These are phyloP conservation scores for Brassica incana DNA, from an alignment of 345 rosid species.

Conservation along the genomic window DNA sequence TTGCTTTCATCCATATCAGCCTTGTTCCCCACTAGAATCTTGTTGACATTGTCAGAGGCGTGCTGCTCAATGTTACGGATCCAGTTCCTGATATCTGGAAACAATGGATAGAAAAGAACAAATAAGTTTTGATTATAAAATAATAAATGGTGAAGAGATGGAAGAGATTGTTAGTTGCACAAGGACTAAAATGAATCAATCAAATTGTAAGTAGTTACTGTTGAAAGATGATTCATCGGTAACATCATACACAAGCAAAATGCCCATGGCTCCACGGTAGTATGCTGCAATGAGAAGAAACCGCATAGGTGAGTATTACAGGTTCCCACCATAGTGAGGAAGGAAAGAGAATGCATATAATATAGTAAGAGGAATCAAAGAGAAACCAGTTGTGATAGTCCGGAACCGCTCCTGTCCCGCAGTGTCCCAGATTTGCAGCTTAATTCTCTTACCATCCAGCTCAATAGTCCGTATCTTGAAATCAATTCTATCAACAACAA, in stretches of 20 bases:
- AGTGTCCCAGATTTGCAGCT: slow-evolving; percentile 94
- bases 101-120: neutral
- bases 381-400: slow-evolving; percentile 80
- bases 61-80: slow-evolving; percentile 99
- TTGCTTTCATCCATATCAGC: slow-evolving; percentile 99
- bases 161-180: neutral
- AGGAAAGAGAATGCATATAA: neutral
- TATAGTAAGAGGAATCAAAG: neutral
- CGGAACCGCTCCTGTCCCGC: slow-evolving; percentile 43
- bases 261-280: slow-evolving; percentile 99
- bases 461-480: slow-evolving; percentile 97
- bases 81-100: slow-evolving; percentile 91
- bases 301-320: neutral
- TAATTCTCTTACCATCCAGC: slow-evolving; percentile 92
- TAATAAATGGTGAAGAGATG: neutral
- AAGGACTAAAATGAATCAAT: neutral
- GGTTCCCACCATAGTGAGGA: slow-evolving; percentile 1
- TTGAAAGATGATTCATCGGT: slow-evolving; percentile 94
- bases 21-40: slow-evolving; percentile 95
- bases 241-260: slow-evolving; percentile 71
- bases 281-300: slow-evolving; percentile 67
- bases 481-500: slow-evolving; percentile 60
- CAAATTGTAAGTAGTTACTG: slow-evolving; percentile 48
- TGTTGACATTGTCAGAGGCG: slow-evolving; percentile 98
- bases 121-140: neutral